These are phyloP conservation scores for Streptanthus diversifolius DNA, from an alignment of 345 rosid genomes.

Conservation along the genomic window DNA sequence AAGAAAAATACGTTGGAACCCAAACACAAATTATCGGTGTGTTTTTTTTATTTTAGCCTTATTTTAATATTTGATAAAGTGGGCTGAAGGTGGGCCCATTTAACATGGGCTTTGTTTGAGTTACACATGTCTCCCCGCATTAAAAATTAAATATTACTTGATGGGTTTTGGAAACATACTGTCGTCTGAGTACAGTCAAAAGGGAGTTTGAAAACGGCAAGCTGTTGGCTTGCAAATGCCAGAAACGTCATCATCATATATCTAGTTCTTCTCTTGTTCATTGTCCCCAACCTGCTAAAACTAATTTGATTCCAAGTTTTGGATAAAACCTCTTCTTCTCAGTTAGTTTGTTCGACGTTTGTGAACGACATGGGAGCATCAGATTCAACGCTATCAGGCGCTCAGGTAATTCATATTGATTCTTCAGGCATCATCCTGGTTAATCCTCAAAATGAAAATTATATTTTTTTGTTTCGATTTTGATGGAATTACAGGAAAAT, in stretches of 20 bases:
- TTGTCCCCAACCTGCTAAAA: no score
- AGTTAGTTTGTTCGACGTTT: not conserved
- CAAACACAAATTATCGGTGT: not conserved
- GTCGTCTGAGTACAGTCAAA: not conserved
- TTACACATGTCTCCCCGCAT: constrained; percentile 8
- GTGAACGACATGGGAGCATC: constrained; percentile 27
- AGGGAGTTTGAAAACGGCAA: not conserved
- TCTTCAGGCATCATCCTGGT: not conserved
- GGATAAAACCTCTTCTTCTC: not conserved
- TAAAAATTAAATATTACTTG: not conserved
- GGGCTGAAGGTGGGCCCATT: constrained; percentile 24
- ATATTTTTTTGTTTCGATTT: not conserved
- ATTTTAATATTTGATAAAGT: not conserved
- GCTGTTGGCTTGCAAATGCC: not conserved
- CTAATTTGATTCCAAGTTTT: no score
- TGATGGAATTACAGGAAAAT: constrained; percentile 20
- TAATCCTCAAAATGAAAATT: not conserved
- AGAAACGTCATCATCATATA: not conserved
- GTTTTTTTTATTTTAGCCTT: no score
- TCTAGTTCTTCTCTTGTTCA: no score
- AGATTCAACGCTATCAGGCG: constrained; percentile 29
- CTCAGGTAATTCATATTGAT: constrained; percentile 42
- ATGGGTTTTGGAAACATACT: not conserved
- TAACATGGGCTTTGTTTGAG: constrained; percentile 19
- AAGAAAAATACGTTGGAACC: not conserved